Percentiles rank a stretch among this genome's conserved stretches.
Conservation (phyloP, 495 filamentous ascomycete genomes). For the Aspergillus saccharolyticus region DNA sequence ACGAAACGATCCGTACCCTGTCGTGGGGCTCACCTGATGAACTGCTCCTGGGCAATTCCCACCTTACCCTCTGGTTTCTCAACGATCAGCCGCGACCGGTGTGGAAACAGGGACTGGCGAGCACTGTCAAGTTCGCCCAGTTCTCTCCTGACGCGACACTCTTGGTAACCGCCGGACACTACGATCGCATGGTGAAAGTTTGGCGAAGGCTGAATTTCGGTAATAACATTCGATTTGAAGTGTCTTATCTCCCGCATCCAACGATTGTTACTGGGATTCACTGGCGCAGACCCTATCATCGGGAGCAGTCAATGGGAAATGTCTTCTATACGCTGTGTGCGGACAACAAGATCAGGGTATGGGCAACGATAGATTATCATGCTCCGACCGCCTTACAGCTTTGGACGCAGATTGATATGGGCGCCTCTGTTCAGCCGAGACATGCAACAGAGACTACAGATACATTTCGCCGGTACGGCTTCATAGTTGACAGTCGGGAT, state of each 20-base stretch:
- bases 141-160: conserved; percentile 83
- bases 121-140: conserved; percentile 65
- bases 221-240: conserved; percentile 79
- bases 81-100: conserved; percentile 45
- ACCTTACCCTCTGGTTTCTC: conserved; percentile 66
- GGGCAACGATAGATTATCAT: conserved; percentile 72
- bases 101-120: conserved; percentile 73
- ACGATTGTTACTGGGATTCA: conserved; percentile 71
- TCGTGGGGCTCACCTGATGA: conserved; percentile 86
- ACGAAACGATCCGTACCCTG: conserved; percentile 53
- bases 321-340: conserved; percentile 88
- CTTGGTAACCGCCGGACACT: conserved; percentile 73
- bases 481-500: conserved; percentile 80
- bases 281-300: conserved; percentile 73
- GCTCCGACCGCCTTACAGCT: conserved; percentile 65
- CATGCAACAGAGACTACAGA: conserved; percentile 28
- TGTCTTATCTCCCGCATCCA: conserved; percentile 83
- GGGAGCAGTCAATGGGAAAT: conserved; percentile 76
- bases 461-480: conserved; percentile 58
- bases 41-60: conserved; percentile 68
- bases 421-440: conserved; percentile 63
- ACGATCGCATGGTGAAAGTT: conserved; percentile 84
- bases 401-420: conserved; percentile 80
- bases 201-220: conserved; percentile 89
- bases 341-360: conserved; percentile 80